Conservation (phyloP, 2,329 filamentous ascomycete species). For the Aspergillus pseudonomiae region DNA sequence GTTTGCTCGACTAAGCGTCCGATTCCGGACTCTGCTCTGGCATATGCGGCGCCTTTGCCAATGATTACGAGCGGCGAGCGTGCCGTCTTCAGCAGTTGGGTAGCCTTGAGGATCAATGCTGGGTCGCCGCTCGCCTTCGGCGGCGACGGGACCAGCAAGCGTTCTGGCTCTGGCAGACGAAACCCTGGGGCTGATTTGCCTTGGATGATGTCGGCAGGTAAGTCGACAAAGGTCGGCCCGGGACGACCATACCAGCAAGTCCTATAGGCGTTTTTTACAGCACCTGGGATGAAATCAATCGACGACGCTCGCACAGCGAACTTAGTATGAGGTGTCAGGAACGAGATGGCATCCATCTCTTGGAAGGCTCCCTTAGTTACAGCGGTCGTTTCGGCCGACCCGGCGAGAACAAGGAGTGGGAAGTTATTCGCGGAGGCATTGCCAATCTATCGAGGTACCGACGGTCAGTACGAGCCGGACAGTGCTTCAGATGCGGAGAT, state of each 20-base stretch:
- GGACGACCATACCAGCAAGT: constrained; percentile 58
- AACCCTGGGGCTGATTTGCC: constrained; percentile 30
- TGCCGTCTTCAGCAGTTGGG: constrained; percentile 50
- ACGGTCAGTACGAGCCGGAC: constrained; percentile 3
- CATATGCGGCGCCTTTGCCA: constrained; percentile 60
- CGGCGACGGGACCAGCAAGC: constrained; percentile 36
- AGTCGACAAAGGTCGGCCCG: constrained; percentile 57
- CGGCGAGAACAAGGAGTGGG: constrained; percentile 58
- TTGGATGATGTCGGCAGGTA: constrained; percentile 60
- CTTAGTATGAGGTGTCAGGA: constrained; percentile 58
- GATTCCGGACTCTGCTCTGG: constrained; percentile 52
- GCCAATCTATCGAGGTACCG: constrained; percentile 40
- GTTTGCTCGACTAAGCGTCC: constrained; percentile 51
- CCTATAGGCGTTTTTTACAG: constrained; percentile 56
- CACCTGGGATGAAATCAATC: constrained; percentile 50
- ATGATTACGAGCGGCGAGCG: constrained; percentile 57
- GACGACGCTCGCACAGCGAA: constrained; percentile 51
- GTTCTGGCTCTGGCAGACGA: constrained; percentile 30
- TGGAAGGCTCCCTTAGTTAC: constrained; percentile 60
- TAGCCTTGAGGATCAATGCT: constrained; percentile 46
- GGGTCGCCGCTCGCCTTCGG: constrained; percentile 52
- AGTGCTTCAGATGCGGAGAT: background rate
- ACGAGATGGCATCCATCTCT: constrained; percentile 58
- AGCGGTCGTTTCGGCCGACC: constrained; percentile 56
- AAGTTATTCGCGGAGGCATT: constrained; percentile 59